These are phyloP conservation scores for Monosporozyma yasuniensis DNA, from an alignment of 805 yeast species.

Conservation along the genomic window DNA sequence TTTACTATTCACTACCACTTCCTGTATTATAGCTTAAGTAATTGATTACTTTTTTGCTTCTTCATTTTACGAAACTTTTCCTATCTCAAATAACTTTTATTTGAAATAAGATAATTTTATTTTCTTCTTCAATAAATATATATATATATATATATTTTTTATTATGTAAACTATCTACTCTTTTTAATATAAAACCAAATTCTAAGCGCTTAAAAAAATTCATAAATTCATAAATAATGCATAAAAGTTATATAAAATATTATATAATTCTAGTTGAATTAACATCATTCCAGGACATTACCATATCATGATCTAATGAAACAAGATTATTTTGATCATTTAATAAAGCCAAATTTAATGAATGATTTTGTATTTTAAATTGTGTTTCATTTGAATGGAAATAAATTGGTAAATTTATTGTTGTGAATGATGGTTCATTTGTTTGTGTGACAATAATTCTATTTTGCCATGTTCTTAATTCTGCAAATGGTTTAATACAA, in stretches of 20 bases:
- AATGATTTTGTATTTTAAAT: constrained; percentile 17
- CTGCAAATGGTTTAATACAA: constrained; percentile 46
- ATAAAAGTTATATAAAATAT: not conserved
- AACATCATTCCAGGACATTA: constrained; percentile 4
- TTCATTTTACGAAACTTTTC: too few species aligned
- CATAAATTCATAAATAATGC: too few species aligned
- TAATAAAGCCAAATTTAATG: constrained; percentile 19
- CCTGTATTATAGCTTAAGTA: too few species aligned
- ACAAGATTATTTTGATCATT: constrained; percentile 25
- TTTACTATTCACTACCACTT: too few species aligned
- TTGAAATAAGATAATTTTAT: too few species aligned
- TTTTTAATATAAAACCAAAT: too few species aligned
- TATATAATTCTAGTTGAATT: not conserved
- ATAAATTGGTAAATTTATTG: constrained; percentile 20
- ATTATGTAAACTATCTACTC: too few species aligned
- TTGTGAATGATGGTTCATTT: constrained; percentile 16
- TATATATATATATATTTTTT: too few species aligned
- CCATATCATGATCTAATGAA: constrained; percentile 9
- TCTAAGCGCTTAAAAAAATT: too few species aligned
- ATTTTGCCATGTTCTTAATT: constrained; percentile 47
- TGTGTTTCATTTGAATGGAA: not conserved
- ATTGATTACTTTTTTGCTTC: too few species aligned
- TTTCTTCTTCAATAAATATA: too few species aligned
- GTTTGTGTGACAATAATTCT: constrained; percentile 33
- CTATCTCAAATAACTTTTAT: too few species aligned